Evolutionary conservation across 2,329 filamentous ascomycete species (phyloP).

Genomic region (Colletotrichum sp.): DNA sequence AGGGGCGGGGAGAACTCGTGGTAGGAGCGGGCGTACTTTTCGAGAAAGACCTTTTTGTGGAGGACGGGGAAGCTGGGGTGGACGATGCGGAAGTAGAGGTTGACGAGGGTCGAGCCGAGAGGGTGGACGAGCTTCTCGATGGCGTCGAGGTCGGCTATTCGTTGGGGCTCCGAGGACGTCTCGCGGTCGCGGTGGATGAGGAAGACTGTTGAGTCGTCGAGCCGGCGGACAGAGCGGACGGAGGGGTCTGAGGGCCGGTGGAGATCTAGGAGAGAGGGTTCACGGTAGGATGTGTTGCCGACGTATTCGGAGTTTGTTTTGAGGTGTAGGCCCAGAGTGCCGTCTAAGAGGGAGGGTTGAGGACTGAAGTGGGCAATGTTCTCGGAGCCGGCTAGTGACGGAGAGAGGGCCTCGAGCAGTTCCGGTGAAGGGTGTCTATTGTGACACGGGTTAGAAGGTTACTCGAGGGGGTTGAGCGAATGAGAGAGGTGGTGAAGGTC

Average conservation of each 20-base stretch:
- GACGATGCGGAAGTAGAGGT: constrained; percentile 69
- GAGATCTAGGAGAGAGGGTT: constrained; percentile 61
- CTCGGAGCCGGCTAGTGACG: constrained; percentile 17
- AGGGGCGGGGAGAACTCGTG: constrained; percentile 64
- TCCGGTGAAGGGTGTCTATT: constrained; percentile 20
- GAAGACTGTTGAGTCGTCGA: constrained; percentile 39
- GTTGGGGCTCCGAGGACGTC: constrained; percentile 43
- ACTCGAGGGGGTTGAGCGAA: not conserved
- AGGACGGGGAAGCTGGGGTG: constrained; percentile 64
- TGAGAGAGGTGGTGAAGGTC: not conserved
- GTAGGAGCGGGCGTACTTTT: constrained; percentile 63
- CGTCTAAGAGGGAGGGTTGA: constrained; percentile 34
- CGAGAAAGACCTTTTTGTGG: constrained; percentile 65
- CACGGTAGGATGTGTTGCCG: constrained; percentile 63
- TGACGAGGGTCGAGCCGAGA: constrained; percentile 66
- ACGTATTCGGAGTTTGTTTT: constrained; percentile 66
- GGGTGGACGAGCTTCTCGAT: constrained; percentile 68
- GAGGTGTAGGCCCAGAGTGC: constrained; percentile 59
- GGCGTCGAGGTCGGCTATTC: constrained; percentile 45
- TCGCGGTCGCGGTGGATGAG: constrained; percentile 39
- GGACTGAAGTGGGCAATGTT: constrained; percentile 15
- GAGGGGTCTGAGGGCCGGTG: constrained; percentile 53
- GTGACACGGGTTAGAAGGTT: not conserved
- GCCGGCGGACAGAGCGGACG: constrained; percentile 32
- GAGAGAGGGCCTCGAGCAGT: constrained; percentile 20